These are phyloP conservation scores for Vanrija sp. DNA, from an alignment of 1,284 basidiomycete genomes.

Conservation along the genomic window DNA sequence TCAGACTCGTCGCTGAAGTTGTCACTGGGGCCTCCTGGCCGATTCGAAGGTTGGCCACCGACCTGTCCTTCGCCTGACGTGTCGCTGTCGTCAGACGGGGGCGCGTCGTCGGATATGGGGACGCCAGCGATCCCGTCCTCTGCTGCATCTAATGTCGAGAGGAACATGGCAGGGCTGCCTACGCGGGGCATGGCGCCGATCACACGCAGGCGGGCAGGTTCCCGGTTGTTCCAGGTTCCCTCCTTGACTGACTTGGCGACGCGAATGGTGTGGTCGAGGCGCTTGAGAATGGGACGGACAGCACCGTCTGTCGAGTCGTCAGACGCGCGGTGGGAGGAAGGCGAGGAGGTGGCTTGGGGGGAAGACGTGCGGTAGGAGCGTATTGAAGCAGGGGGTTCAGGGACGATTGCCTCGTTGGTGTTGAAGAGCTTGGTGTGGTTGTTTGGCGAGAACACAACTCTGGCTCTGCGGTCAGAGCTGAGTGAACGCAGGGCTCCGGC, in stretches of 20 bases:
- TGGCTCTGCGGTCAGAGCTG: no score
- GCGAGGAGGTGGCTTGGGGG: slow-evolving; percentile 1
- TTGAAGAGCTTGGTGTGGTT: slow-evolving; percentile 38
- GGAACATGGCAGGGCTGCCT: neutral
- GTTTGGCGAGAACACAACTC: slow-evolving; percentile 36
- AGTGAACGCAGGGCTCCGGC: neutral
- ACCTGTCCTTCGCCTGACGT: slow-evolving; percentile 9
- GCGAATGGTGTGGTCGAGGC: slow-evolving; percentile 29
- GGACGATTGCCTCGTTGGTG: slow-evolving; percentile 29
- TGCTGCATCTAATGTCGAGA: slow-evolving; percentile 10
- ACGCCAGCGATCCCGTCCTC: slow-evolving; percentile 7
- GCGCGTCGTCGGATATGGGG: slow-evolving; percentile 16
- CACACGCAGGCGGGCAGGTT: slow-evolving; percentile 37
- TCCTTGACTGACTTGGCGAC: slow-evolving; percentile 41
- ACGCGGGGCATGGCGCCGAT: slow-evolving; percentile 26
- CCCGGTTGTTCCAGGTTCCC: slow-evolving; percentile 45
- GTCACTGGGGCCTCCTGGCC: slow-evolving; percentile 14
- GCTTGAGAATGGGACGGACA: slow-evolving; percentile 35
- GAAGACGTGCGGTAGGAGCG: slow-evolving; percentile 1
- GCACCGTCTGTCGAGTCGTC: neutral
- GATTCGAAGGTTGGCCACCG: neutral
- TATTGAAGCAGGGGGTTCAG: slow-evolving; percentile 6
- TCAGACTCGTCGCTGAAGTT: slow-evolving; percentile 33
- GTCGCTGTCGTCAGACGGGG: slow-evolving; percentile 31
- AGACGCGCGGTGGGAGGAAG: neutral